A percentile compares a stretch with the other conserved stretches of the same genome.
phyloP scores from a whole-genome alignment of 306 rosid species.

The Pterocarpus santalinus region DNA sequence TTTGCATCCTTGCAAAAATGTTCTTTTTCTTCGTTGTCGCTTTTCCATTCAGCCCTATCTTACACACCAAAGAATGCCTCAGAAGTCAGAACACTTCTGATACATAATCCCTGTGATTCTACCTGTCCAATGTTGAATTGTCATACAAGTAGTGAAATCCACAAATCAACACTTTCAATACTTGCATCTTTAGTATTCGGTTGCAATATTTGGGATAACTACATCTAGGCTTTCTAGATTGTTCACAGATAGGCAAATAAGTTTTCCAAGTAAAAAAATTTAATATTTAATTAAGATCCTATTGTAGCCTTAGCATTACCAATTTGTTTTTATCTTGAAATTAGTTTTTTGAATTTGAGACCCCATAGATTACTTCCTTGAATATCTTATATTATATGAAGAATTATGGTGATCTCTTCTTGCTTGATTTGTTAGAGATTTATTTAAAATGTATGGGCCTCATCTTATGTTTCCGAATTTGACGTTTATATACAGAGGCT shows the following conservation, averaged over 20 bases:
- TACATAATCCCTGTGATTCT: background rate
- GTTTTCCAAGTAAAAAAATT: background rate
- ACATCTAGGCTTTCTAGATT: conserved; percentile 6
- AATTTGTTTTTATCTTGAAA: conserved; percentile 18
- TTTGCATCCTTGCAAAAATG: conserved; percentile 33
- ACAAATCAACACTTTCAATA: conserved; percentile 10
- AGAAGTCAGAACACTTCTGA: background rate
- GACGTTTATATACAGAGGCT: conserved; percentile 71
- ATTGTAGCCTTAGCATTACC: conserved; percentile 1
- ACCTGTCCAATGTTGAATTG: background rate
- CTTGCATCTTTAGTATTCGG: conserved; percentile 7
- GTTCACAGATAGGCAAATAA: background rate
- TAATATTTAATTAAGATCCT: conserved; percentile 17
- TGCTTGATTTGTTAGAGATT: conserved; percentile 6
- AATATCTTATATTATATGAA: background rate
- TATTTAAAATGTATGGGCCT: background rate
- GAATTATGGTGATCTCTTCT: background rate
- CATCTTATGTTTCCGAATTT: conserved; percentile 39
- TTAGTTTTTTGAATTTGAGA: background rate
- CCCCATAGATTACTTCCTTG: conserved; percentile 1
- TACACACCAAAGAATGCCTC: background rate
- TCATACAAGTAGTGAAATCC: background rate
- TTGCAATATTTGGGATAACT: conserved; percentile 15
- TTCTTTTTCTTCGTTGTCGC: conserved; percentile 19
- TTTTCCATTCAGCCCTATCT: conserved; percentile 30